Conservation (phyloP, 768 basidiomycete genomes). For the Boletus barrowsii region DNA sequence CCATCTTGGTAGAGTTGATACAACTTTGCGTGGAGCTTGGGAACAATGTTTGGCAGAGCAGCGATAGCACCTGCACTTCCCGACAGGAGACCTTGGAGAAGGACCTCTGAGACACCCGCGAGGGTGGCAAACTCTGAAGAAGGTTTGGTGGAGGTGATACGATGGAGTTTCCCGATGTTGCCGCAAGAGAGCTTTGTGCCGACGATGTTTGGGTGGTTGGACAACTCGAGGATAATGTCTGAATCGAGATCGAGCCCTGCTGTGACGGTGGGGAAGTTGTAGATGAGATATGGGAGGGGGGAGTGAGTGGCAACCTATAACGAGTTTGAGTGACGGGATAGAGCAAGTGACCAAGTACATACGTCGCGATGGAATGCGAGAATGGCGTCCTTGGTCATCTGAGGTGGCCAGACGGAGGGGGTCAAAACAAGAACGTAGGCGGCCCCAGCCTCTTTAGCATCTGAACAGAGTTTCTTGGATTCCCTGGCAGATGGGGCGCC, state of each 20-base stretch:
- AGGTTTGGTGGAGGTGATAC: conserved; percentile 60
- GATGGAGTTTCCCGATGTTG: conserved; percentile 79
- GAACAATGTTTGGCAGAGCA: conserved; percentile 58
- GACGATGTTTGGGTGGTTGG: conserved; percentile 79
- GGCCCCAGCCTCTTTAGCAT: conserved; percentile 82
- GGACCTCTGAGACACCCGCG: conserved; percentile 71
- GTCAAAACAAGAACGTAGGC: conserved; percentile 73
- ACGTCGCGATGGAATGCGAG: conserved; percentile 66
- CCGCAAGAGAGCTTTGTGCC: conserved; percentile 86
- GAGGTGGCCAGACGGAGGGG: conserved; percentile 65
- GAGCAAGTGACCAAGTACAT: conserved; percentile 7
- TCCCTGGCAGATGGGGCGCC: conserved; percentile 79
- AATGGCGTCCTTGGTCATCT: conserved; percentile 62
- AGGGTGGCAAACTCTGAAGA: conserved; percentile 62
- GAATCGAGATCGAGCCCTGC: conserved; percentile 85
- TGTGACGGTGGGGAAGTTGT: conserved; percentile 82
- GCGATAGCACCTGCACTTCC: conserved; percentile 66
- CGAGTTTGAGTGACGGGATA: neutral
- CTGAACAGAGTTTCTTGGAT: conserved; percentile 63
- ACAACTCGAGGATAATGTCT: conserved; percentile 65
- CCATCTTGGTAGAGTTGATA: conserved; percentile 51
- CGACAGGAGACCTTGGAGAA: conserved; percentile 58
- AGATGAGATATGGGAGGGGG: conserved; percentile 73
- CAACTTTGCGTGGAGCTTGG: conserved; percentile 53
- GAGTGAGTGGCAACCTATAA: conserved; percentile 63